phyloP scores from a whole-genome alignment of 176 grass and related monocot genomes.

The Rhynchospora breviuscula region DNA sequence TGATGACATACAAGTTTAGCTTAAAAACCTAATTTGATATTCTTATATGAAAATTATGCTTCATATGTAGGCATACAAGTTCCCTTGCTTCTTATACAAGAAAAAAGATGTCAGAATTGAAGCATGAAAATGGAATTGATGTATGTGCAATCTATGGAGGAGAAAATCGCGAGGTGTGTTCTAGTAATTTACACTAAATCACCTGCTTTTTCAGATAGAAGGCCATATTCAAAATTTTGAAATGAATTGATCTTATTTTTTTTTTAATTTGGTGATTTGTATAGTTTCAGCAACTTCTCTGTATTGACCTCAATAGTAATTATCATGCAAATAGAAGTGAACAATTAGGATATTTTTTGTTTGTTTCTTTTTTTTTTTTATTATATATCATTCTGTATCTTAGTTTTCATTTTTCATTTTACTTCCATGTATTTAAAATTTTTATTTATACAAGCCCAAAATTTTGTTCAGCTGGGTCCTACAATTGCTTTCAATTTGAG shows the following conservation, averaged over 20 bases:
- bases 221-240: neutral
- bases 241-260: neutral
- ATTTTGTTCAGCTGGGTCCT: conserved; percentile 48
- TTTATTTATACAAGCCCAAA: neutral
- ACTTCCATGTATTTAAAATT: neutral
- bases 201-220: neutral
- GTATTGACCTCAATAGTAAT: neutral
- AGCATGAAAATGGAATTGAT: conserved; percentile 66
- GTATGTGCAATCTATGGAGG: conserved; percentile 75
- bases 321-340: neutral
- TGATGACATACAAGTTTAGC: neutral
- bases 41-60: conserved; percentile 5
- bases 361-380: neutral
- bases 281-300: neutral
- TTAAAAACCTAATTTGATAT: neutral
- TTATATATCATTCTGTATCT: neutral
- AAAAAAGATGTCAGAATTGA: conserved; percentile 66
- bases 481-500: conserved; percentile 96
- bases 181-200: neutral
- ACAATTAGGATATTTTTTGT: neutral
- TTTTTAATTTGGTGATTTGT: neutral
- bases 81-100: conserved; percentile 64
- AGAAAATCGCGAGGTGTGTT: conserved; percentile 48
- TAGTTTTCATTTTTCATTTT: neutral
- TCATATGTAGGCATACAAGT: conserved; percentile 60